A percentile compares a stretch with the other conserved stretches of the same genome.
These are phyloP conservation scores for Phaeophleospora eucalypticola DNA, from an alignment of 2,329 filamentous ascomycete species.

Conservation along the genomic window DNA sequence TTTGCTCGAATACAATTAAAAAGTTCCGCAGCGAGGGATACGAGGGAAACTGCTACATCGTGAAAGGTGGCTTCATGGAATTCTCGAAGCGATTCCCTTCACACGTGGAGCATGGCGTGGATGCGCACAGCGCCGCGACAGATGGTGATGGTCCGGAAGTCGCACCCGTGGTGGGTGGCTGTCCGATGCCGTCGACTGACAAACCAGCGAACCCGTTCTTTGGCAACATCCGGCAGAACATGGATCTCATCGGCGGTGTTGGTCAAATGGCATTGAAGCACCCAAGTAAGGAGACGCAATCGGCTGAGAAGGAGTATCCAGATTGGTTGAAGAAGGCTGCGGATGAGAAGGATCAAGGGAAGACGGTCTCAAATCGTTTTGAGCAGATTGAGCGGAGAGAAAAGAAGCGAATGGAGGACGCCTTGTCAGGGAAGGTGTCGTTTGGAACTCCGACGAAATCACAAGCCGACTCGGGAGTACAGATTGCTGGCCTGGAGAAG, in stretches of 20 bases:
- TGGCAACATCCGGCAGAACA: slow-evolving; percentile 91
- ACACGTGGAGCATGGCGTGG: slow-evolving; percentile 51
- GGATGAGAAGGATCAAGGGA: slow-evolving; percentile 67
- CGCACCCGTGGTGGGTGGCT: slow-evolving; percentile 82
- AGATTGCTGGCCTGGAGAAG: slow-evolving; percentile 89
- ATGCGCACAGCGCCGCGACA: slow-evolving; percentile 32
- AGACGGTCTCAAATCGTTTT: slow-evolving; percentile 76
- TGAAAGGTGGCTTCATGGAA: slow-evolving; percentile 75
- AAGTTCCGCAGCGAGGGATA: slow-evolving; percentile 88
- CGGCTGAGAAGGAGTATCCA: slow-evolving; percentile 57
- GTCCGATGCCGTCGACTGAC: slow-evolving; percentile 68
- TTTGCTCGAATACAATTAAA: slow-evolving; percentile 81
- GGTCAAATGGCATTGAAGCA: slow-evolving; percentile 67
- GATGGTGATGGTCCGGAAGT: slow-evolving; percentile 53
- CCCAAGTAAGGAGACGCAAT: slow-evolving; percentile 50
- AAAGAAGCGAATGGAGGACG: slow-evolving; percentile 88
- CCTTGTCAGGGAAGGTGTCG: slow-evolving; percentile 58
- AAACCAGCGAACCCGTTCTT: slow-evolving; percentile 84
- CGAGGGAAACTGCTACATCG: slow-evolving; percentile 65
- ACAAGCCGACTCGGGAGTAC: slow-evolving; percentile 45
- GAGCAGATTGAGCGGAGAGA: slow-evolving; percentile 78
- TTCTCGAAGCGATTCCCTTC: slow-evolving; percentile 66
- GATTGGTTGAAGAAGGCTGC: slow-evolving; percentile 71
- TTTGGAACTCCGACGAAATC: slow-evolving; percentile 46
- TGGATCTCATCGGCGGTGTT: slow-evolving; percentile 89